Evolutionary conservation across 768 basidiomycete genomes (phyloP).

Genomic region (Serendipita sp.): DNA sequence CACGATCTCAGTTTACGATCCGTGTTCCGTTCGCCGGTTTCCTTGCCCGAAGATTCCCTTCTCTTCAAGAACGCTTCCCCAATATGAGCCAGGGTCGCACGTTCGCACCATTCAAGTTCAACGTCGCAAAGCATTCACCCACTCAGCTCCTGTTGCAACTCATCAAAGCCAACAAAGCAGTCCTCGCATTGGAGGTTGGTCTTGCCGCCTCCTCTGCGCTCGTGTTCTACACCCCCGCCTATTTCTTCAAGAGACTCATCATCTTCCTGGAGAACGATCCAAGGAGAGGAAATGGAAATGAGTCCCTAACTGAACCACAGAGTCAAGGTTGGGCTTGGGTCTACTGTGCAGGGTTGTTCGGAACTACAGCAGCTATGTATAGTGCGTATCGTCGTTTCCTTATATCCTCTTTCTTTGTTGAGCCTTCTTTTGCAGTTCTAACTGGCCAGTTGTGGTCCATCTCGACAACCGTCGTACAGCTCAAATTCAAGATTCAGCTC

Average conservation of each 20-base stretch:
- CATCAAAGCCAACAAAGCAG: slow-evolving; percentile 34
- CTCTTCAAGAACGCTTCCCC: not conserved
- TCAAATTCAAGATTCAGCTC: slow-evolving; percentile 54
- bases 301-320: slow-evolving; percentile 2
- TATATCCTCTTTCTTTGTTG: not conserved
- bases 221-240: slow-evolving; percentile 46
- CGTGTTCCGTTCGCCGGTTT: not conserved
- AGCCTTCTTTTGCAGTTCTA: slow-evolving; percentile 21
- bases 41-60: not conserved
- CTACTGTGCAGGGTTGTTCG: slow-evolving; percentile 29
- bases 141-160: slow-evolving; percentile 39
- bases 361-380: slow-evolving; percentile 27
- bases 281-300: slow-evolving; percentile 11
- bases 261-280: slow-evolving; percentile 22
- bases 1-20: not conserved
- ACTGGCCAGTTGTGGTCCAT: slow-evolving; percentile 58
- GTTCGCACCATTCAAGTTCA: not conserved
- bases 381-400: slow-evolving; percentile 20
- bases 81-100: not conserved
- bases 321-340: slow-evolving; percentile 22
- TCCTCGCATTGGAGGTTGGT: slow-evolving; percentile 26
- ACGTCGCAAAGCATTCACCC: not conserved
- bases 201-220: slow-evolving; percentile 42
- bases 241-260: slow-evolving; percentile 21
- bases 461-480: slow-evolving; percentile 52